phyloP scores from a whole-genome alignment of 345 rosid genomes.

The Eucalyptus marginata region DNA sequence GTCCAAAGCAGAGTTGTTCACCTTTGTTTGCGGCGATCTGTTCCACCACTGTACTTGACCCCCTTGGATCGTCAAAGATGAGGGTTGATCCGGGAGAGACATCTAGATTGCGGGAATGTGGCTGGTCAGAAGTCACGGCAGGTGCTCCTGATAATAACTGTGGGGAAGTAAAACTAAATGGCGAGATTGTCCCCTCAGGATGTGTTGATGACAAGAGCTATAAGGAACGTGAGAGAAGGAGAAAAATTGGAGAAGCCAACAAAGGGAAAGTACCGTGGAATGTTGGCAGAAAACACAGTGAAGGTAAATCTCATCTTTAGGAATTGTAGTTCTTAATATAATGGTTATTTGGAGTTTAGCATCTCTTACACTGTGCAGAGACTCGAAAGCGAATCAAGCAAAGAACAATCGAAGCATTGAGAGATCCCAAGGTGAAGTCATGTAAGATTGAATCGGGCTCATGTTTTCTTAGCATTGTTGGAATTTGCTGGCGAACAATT shows the following conservation, averaged over 20 bases:
- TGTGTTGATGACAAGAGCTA: neutral
- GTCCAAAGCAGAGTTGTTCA: neutral
- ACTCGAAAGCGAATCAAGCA: conserved; percentile 62
- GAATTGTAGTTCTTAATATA: neutral
- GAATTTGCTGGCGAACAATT: neutral
- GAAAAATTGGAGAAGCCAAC: conserved; percentile 57
- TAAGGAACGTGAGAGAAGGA: conserved; percentile 38
- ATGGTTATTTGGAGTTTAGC: neutral
- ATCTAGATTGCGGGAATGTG: neutral
- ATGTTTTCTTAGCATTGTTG: neutral
- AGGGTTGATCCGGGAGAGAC: neutral
- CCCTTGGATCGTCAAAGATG: neutral
- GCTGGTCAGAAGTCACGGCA: conserved; percentile 1
- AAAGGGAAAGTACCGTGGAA: conserved; percentile 89
- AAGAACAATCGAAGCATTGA: conserved; percentile 83
- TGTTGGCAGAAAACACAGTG: conserved; percentile 61
- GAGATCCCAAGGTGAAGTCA: conserved; percentile 91
- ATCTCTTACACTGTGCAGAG: conserved; percentile 19
- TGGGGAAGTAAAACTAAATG: neutral
- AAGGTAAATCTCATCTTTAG: conserved; percentile 22
- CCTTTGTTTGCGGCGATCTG: neutral
- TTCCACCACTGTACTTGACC: neutral
- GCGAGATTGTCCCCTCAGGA: neutral
- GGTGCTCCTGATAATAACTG: neutral
- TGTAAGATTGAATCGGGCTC: conserved; percentile 36